These are phyloP conservation scores for Phytopythium sindhum DNA, from an alignment of 352 stramenopile species.

Conservation along the genomic window DNA sequence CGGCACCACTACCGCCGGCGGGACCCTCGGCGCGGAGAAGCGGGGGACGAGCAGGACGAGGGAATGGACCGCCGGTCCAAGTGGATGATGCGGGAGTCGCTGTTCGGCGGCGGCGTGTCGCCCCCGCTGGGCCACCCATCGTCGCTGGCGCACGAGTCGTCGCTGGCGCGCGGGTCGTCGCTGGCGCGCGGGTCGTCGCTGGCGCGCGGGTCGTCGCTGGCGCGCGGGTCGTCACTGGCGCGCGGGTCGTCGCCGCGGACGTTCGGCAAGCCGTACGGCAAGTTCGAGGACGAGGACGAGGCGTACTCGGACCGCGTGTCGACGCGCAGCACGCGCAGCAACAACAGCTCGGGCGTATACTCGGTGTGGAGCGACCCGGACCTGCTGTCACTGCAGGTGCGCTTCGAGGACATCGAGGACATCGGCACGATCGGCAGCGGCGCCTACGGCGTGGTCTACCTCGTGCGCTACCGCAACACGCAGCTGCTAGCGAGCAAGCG, in stretches of 20 bases:
- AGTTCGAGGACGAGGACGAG: conserved; percentile 14
- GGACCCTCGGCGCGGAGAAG: neutral
- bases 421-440: too few relatives aligned
- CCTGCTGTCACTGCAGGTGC: too few relatives aligned
- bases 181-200: neutral
- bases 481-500: too few relatives aligned
- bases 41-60: conserved; percentile 7
- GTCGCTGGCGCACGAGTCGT: neutral
- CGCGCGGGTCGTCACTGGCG: conserved; percentile 2
- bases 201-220: neutral
- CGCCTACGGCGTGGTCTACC: too few relatives aligned
- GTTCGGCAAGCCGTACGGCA: conserved; percentile 18
- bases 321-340: conserved; percentile 26
- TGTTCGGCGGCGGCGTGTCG: conserved; percentile 29
- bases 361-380: too few relatives aligned
- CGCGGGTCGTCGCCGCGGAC: conserved; percentile 23
- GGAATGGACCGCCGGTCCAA: neutral
- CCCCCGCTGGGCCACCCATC: conserved; percentile 22
- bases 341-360: too few relatives aligned
- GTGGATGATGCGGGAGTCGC: conserved; percentile 21
- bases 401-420: too few relatives aligned
- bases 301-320: conserved; percentile 26
- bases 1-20: neutral
- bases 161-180: neutral
- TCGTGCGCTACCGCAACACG: too few relatives aligned